Evolutionary conservation across 352 stramenopile species (phyloP), one percentile per base, ranked within the genome.

Genomic region (Phytophthora melonis): DNA sequence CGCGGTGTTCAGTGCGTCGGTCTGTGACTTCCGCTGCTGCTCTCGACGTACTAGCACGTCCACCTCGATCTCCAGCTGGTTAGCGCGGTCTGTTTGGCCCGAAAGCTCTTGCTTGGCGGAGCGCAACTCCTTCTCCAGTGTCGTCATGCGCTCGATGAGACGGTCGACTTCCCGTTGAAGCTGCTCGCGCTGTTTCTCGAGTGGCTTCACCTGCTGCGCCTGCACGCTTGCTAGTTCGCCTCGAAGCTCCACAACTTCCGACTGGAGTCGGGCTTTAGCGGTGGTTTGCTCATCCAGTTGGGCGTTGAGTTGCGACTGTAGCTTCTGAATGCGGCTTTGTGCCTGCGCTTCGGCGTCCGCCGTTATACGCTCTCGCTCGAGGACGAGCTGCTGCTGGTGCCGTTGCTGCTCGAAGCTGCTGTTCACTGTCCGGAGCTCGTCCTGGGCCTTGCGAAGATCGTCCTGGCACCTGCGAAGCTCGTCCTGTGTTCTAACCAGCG

Each of bases 31-130:
- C 13, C 82, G 72, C 66, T 87, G 73, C 52, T 85, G 77, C 54
- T 87, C 79, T 5, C 82, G 82, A 47, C 81, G 77, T 41, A 78
- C 74, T 27, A 77, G 82, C n/a, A 78, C 75, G 19, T 89, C 81
- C 21, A 86, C 56, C 65, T 86, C 77, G 36, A 81, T 67, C 56
- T 86, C 70, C 30, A 83, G 63, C 30, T 87, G 81, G 27, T 87
- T 68, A 14, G 70, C 61, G 18, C 72, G 58, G 32, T 77, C 74
- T 0, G 58, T 70, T 21, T 74, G 58, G 3, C 36, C 34, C 6
- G 67, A 69, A 23, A 83, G 54, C 34, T 79, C 75, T 52, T 79
- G 73, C 23, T 81, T 79, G 1, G 55, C 49, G 16, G 66, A 53
- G 5, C 75, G 80, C 19, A 81, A 45, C 11, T 86, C 80, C 50